A percentile compares a stretch with the other conserved stretches of the same genome.
Evolutionary conservation across 2,329 filamentous ascomycete species (phyloP).

Genomic region (Botryotinia convoluta): DNA sequence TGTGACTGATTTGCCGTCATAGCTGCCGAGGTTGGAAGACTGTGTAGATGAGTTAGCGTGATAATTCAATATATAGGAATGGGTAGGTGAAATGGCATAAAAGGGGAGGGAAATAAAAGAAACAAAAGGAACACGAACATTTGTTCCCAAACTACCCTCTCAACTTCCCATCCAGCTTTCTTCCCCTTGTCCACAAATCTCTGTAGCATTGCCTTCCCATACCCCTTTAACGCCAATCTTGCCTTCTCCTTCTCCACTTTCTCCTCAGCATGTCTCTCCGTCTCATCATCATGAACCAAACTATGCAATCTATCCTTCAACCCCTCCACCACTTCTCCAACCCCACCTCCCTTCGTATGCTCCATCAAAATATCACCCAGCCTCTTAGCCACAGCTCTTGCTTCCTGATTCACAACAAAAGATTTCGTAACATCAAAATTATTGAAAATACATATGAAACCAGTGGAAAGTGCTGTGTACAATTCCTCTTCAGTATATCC

Average conservation of each 20-base stretch:
- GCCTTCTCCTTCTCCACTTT: slow-evolving; percentile 39
- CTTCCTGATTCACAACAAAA: slow-evolving; percentile 54
- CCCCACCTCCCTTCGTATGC: slow-evolving; percentile 60
- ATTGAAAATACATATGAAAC: slow-evolving; percentile 65
- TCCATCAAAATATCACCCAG: slow-evolving; percentile 61
- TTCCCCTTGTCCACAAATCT: slow-evolving; percentile 59
- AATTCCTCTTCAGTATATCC: slow-evolving; percentile 32
- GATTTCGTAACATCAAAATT: slow-evolving; percentile 61
- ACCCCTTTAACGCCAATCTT: slow-evolving; percentile 56
- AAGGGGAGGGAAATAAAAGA: neutral
- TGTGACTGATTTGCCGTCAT: slow-evolving; percentile 71
- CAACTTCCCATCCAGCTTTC: slow-evolving; percentile 45
- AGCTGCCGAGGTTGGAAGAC: slow-evolving; percentile 57
- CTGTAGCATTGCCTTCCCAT: slow-evolving; percentile 65
- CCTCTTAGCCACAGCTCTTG: slow-evolving; percentile 54
- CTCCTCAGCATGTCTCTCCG: slow-evolving; percentile 41
- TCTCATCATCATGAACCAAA: slow-evolving; percentile 3
- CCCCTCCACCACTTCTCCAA: neutral
- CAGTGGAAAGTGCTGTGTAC: slow-evolving; percentile 49
- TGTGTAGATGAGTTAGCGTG: slow-evolving; percentile 12
- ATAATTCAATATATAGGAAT: neutral
- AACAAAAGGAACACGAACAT: slow-evolving; percentile 27
- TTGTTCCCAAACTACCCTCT: slow-evolving; percentile 56
- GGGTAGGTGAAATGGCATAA: no score
- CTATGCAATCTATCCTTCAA: slow-evolving; percentile 4